Evolutionary conservation across 148 eudicot genomes (phyloP).

Genomic region (Gaultheria prostrata): DNA sequence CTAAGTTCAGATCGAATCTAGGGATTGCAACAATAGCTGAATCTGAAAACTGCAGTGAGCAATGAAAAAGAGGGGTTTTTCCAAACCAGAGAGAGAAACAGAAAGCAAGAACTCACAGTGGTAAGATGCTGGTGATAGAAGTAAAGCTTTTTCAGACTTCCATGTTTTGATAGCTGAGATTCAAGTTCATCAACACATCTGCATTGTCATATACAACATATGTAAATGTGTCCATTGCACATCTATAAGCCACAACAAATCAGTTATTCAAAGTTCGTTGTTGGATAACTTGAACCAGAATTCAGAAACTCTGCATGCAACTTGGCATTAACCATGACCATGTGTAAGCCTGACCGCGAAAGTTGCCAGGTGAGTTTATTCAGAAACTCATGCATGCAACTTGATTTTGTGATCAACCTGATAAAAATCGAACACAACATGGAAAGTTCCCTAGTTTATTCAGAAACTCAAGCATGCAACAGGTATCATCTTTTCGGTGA

Average conservation of each 20-base stretch:
- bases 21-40: constrained; percentile 8
- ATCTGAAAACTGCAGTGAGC: background rate
- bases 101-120: constrained; percentile 52
- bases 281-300: background rate
- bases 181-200: constrained; percentile 99
- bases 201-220: constrained; percentile 26
- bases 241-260: constrained; percentile 1
- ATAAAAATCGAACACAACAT: background rate
- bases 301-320: background rate
- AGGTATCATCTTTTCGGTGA: background rate
- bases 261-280: background rate
- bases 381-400: background rate
- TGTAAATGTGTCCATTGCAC: constrained; percentile 14
- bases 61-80: constrained; percentile 18
- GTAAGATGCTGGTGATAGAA: constrained; percentile 99
- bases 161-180: constrained; percentile 85
- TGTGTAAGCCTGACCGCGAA: background rate
- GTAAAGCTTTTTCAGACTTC: constrained; percentile 92
- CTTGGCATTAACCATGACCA: background rate
- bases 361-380: background rate
- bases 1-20: constrained; percentile 10
- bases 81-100: constrained; percentile 11
- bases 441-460: background rate
- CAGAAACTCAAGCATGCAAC: background rate
- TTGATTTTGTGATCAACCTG: background rate